phyloP scores from a whole-genome alignment of 108 stramenopile genomes.

The Seminavis robusta region DNA sequence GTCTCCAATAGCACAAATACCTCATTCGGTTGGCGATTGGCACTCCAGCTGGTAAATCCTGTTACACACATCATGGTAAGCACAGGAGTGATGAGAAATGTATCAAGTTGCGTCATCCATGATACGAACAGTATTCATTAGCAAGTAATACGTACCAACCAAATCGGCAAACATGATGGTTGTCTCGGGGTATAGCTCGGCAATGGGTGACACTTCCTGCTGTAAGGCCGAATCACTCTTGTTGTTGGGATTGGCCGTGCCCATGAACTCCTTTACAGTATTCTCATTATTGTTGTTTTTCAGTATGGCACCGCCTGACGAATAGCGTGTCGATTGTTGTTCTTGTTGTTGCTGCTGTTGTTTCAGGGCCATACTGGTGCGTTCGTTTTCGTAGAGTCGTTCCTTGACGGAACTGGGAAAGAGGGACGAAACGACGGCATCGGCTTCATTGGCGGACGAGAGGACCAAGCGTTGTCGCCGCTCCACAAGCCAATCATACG shows the following conservation, averaged over 20 bases:
- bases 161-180: slow-evolving; percentile 13
- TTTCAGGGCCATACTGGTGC: too few species aligned
- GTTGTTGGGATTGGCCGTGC: neutral
- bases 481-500: too few species aligned
- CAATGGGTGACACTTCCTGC: slow-evolving; percentile 9
- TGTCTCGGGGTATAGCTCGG: slow-evolving; percentile 1
- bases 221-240: neutral
- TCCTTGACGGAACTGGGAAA: too few species aligned
- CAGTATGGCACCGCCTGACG: too few species aligned
- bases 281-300: too few species aligned
- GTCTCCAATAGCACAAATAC: neutral
- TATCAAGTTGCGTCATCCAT: neutral
- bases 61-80: neutral
- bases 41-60: neutral
- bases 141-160: neutral
- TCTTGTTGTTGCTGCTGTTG: too few species aligned
- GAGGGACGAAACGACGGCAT: too few species aligned
- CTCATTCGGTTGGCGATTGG: neutral
- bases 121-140: neutral
- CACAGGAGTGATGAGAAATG: neutral
- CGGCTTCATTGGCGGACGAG: too few species aligned
- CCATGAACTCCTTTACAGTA: too few species aligned
- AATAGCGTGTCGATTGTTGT: too few species aligned
- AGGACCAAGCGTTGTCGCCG: too few species aligned
- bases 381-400: too few species aligned